These are phyloP conservation scores for Pichia sp. DNA, from an alignment of 1,139 yeast species.

Conservation along the genomic window DNA sequence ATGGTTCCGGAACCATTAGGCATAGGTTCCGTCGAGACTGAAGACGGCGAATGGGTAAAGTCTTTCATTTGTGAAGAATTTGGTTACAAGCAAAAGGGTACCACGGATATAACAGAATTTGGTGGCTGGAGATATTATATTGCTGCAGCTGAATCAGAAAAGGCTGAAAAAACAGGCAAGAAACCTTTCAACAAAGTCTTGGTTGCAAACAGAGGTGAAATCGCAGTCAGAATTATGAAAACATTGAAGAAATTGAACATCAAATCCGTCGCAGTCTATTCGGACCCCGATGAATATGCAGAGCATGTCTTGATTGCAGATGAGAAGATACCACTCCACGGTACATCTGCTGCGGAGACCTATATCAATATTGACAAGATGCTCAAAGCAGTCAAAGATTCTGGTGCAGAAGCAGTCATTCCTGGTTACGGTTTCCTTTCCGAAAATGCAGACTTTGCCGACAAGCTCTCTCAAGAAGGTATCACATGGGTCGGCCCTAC, in stretches of 20 bases:
- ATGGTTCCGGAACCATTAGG: constrained; percentile 95
- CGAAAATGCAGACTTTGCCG: constrained; percentile 94
- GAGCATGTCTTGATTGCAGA: constrained; percentile 84
- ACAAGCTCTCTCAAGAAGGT: constrained; percentile 75
- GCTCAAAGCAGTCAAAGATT: constrained; percentile 72
- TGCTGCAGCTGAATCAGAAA: constrained; percentile 29
- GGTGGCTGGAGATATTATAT: constrained; percentile 88
- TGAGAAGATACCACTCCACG: constrained; percentile 71
- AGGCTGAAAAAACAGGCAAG: constrained; percentile 29
- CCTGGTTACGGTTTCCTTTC: constrained; percentile 98
- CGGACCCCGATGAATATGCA: constrained; percentile 86
- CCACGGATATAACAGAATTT: constrained; percentile 70
- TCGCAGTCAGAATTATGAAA: constrained; percentile 88
- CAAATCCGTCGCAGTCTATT: constrained; percentile 79
- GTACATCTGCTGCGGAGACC: constrained; percentile 84
- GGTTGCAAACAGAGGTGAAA: constrained; percentile 97
- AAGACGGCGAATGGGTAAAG: constrained; percentile 76
- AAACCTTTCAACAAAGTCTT: constrained; percentile 79
- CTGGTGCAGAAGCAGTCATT: constrained; percentile 86
- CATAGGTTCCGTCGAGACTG: constrained; percentile 84
- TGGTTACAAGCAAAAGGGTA: constrained; percentile 69
- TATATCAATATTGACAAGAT: constrained; percentile 83
- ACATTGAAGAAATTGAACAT: constrained; percentile 79
- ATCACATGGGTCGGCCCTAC: constrained; percentile 93
- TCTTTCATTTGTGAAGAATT: constrained; percentile 91